Percentiles rank a stretch among this genome's conserved stretches.
Conservation (phyloP, 73 alveolate genomes). For the Stentor coeruleus region DNA sequence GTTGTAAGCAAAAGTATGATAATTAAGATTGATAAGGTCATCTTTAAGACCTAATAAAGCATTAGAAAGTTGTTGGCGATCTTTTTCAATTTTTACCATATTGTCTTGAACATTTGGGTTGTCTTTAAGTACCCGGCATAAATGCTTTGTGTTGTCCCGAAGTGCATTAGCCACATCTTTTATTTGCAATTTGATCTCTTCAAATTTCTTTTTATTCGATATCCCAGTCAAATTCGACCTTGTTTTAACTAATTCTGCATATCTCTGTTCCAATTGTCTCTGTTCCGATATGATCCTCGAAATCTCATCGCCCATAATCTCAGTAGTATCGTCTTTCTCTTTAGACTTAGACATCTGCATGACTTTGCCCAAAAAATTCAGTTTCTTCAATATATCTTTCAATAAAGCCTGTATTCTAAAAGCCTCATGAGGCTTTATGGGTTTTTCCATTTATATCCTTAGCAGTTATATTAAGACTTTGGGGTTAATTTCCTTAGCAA, state of each 20-base stretch:
- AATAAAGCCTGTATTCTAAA: conserved; percentile 3
- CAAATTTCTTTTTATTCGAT: conserved; percentile 46
- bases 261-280: conserved; percentile 53
- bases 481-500: not conserved
- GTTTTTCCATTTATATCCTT: conserved; percentile 8
- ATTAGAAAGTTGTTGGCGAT: conserved; percentile 43
- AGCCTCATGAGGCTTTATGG: not conserved
- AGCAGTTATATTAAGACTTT: too few species aligned
- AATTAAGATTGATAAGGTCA: conserved; percentile 50
- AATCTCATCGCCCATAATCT: conserved; percentile 71
- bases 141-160: conserved; percentile 53
- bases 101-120: conserved; percentile 73
- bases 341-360: conserved; percentile 30
- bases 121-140: conserved; percentile 61
- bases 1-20: conserved; percentile 39
- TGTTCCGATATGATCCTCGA: conserved; percentile 66
- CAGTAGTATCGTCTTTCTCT: conserved; percentile 72
- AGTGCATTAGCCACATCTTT: conserved; percentile 62
- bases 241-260: conserved; percentile 51
- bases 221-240: conserved; percentile 66
- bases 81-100: conserved; percentile 45
- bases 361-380: conserved; percentile 54
- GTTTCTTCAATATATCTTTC: conserved; percentile 36
- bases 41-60: conserved; percentile 30
- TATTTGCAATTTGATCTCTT: conserved; percentile 48